Base-by-base conservation (phyloP, 2,329 filamentous ascomycete genomes). In the Cladophialophora bantiana region DNA sequence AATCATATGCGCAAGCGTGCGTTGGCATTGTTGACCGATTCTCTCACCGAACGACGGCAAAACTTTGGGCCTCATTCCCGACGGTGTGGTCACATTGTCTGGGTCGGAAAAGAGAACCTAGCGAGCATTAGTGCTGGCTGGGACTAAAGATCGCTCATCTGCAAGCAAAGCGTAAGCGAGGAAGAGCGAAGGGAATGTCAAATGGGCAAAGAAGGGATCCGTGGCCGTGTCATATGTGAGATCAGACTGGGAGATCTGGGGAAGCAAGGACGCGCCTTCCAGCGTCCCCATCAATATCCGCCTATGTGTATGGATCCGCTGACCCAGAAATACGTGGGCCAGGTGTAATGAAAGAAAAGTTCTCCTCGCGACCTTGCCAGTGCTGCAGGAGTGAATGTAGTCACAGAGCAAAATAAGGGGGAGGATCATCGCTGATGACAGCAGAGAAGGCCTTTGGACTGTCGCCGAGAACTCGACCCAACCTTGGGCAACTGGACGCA, bases 211-310 rank as follows among this genome's bases (percentile, higher is more conserved):
- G 7, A 34, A 32, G 20, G 20, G 15, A 50, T 32, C 10, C n/a
- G 10, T n/a, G 26, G 38, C 45, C 7, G 7, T 18, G 53, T 38
- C 53, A n/a, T n/a, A 50, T 59, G 26, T 59, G 57, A 59, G 38
- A 59, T 48, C 57, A 59, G 57, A 50, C 34, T 48, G 20, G 9
- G 15, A 50, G 15, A 45, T 50, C 40, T 32, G 38, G 57, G 56
- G 57, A 35, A 48, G 13, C 7, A 31, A n/a, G 18, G 31, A 50
- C 5, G 3, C 26, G 26, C 26, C 13, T 35, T n/a, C 18, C 34
- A n/a, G 40, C 32, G 15, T 36, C 2, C 57, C 15, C 7, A 34
- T 18, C 56, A 34, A n/a, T 3, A 3, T 32, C 26, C 40, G 15
- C 10, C 7, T 20, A 35, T 18, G 15, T n/a, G 12, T 15, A n/a